Percentiles rank a stretch among this genome's conserved stretches.
Conservation (phyloP, 2,329 filamentous ascomycete genomes). For the Nothopassalora personata region DNA sequence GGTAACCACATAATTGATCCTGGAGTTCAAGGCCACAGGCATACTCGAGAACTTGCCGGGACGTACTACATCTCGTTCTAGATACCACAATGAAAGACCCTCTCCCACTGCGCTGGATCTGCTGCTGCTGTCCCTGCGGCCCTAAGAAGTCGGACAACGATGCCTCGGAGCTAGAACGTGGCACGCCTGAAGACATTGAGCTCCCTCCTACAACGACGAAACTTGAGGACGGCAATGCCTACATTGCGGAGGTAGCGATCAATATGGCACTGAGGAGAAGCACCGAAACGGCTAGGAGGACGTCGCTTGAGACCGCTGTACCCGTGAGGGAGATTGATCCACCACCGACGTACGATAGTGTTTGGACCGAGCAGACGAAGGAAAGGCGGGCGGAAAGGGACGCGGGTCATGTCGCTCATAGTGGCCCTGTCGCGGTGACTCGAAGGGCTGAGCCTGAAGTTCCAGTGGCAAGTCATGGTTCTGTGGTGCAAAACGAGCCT, state of each 20-base stretch:
- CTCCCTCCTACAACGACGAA: background rate
- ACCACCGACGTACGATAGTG: background rate
- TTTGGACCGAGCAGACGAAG: background rate
- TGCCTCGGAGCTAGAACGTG: background rate
- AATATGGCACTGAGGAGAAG: background rate
- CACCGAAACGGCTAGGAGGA: background rate
- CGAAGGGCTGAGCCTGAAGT: background rate
- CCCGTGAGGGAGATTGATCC: background rate
- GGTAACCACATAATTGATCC: background rate
- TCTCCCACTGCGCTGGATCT: background rate
- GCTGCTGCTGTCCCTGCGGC: background rate
- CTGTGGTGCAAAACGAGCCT: no score
- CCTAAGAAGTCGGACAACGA: background rate
- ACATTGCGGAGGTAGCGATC: slow-evolving; percentile 1
- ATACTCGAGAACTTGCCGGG: background rate
- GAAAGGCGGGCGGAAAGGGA: no score
- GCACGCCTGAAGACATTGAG: background rate
- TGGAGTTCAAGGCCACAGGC: background rate
- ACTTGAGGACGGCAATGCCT: background rate
- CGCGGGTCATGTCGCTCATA: no score
- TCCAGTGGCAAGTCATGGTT: no score
- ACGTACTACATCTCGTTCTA: background rate
- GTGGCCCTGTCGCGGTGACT: no score
- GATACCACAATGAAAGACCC: background rate
- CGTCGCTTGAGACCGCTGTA: background rate